Percentiles rank a stretch among this genome's conserved stretches.
These are phyloP conservation scores for Hypoxylon trugodes DNA, from an alignment of 495 filamentous ascomycete genomes.

Conservation along the genomic window DNA sequence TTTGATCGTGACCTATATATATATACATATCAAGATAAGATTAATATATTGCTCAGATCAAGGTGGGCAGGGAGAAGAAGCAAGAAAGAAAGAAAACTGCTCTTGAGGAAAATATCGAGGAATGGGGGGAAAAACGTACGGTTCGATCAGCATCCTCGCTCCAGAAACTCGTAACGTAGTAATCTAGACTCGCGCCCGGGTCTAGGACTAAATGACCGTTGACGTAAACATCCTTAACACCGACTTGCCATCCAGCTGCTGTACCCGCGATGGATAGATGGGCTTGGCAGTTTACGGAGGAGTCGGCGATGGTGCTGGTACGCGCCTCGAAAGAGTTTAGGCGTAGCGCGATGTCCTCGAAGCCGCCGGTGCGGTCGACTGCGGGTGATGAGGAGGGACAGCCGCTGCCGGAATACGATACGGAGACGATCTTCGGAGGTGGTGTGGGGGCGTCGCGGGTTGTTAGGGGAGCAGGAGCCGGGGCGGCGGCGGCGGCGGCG, in stretches of 20 bases:
- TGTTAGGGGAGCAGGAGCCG: no score
- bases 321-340: constrained; percentile 47
- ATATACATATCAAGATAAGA: not conserved
- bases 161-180: constrained; percentile 52
- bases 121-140: constrained; percentile 44
- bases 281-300: constrained; percentile 52
- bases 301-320: constrained; percentile 35
- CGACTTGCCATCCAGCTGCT: constrained; percentile 54
- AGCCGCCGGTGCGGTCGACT: constrained; percentile 44
- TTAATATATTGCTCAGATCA: not conserved
- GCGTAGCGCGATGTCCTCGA: constrained; percentile 47
- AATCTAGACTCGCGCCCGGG: constrained; percentile 46
- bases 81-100: not conserved
- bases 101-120: no score
- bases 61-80: not conserved
- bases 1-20: constrained; percentile 32
- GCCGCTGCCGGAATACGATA: constrained; percentile 52
- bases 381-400: constrained; percentile 45
- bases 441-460: constrained; percentile 33
- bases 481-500: constrained; percentile 38
- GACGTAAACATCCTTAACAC: constrained; percentile 46
- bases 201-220: constrained; percentile 46
- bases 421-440: constrained; percentile 43
- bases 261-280: constrained; percentile 48
- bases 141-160: constrained; percentile 50